phyloP scores from a whole-genome alignment of 345 rosid genomes.

The Syzygium aqueum region DNA sequence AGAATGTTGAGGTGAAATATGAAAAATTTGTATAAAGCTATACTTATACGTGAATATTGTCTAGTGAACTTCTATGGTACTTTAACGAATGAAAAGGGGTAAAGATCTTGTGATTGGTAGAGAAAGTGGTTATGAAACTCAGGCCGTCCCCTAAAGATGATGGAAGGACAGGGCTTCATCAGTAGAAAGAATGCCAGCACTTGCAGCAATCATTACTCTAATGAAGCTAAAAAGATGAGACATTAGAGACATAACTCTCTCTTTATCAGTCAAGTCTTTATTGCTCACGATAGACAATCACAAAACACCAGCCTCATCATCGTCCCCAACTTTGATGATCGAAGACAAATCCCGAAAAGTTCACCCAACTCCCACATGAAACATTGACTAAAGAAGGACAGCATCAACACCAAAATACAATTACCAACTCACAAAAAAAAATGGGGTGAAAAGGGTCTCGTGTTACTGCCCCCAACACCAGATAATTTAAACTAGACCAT shows the following conservation, averaged over 20 bases:
- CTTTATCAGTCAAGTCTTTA: not conserved
- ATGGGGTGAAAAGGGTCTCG: constrained; percentile 38
- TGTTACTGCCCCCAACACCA: constrained; percentile 39
- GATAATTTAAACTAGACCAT: not conserved
- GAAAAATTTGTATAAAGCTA: not conserved
- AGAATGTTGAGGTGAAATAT: not conserved
- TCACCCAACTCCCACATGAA: not conserved
- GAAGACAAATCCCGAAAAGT: not conserved
- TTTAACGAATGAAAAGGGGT: not conserved
- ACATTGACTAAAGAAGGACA: not conserved
- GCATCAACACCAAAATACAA: not conserved
- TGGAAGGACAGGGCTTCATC: not conserved
- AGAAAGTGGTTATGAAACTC: not conserved
- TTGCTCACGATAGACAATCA: not conserved
- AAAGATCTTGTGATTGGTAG: not conserved
- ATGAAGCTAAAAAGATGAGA: not conserved
- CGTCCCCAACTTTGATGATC: not conserved
- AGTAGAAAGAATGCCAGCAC: not conserved
- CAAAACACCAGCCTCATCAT: not conserved
- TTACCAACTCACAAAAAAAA: not conserved
- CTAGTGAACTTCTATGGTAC: not conserved
- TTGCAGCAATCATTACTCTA: not conserved
- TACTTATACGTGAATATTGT: not conserved
- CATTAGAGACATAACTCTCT: not conserved
- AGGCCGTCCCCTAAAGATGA: not conserved